These are phyloP conservation scores for Coprinellus micaceus DNA, from an alignment of 768 basidiomycete species.

Conservation along the genomic window DNA sequence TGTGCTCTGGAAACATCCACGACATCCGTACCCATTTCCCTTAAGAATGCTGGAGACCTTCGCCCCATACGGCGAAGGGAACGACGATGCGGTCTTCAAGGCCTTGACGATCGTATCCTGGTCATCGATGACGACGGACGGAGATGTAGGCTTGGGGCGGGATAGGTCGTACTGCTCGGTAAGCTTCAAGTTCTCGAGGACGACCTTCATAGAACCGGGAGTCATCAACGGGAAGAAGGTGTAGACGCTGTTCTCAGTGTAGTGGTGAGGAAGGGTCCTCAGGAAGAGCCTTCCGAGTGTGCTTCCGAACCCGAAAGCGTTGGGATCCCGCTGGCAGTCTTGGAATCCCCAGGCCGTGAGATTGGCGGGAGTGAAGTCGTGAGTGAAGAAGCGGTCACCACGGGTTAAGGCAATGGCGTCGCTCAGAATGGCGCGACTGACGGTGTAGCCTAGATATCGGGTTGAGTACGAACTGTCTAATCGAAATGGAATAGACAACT, in stretches of 20 bases:
- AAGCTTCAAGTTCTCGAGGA: conserved; percentile 55
- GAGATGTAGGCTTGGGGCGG: conserved; percentile 37
- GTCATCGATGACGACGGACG: conserved; percentile 33
- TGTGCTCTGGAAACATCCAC: background rate
- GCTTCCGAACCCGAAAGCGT: conserved; percentile 72
- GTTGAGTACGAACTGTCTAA: background rate
- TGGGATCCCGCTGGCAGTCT: conserved; percentile 73
- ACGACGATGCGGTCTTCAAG: conserved; percentile 42
- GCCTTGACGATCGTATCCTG: conserved; percentile 54
- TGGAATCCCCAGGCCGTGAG: conserved; percentile 82
- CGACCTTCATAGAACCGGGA: conserved; percentile 59
- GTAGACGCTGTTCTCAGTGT: conserved; percentile 64
- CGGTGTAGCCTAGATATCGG: conserved; percentile 58
- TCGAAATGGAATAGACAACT: background rate
- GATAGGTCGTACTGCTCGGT: conserved; percentile 51
- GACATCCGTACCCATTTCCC: conserved; percentile 52
- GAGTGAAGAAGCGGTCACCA: conserved; percentile 78
- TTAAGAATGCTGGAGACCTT: conserved; percentile 52
- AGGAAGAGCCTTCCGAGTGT: conserved; percentile 71
- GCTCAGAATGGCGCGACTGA: conserved; percentile 79
- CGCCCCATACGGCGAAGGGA: conserved; percentile 45
- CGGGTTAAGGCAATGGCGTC: conserved; percentile 86
- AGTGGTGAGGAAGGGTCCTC: conserved; percentile 70
- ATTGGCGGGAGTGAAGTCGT: conserved; percentile 79
- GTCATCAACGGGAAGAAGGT: conserved; percentile 91